Conservation (phyloP, 768 basidiomycete genomes). For the Boletus reticuloceps region DNA sequence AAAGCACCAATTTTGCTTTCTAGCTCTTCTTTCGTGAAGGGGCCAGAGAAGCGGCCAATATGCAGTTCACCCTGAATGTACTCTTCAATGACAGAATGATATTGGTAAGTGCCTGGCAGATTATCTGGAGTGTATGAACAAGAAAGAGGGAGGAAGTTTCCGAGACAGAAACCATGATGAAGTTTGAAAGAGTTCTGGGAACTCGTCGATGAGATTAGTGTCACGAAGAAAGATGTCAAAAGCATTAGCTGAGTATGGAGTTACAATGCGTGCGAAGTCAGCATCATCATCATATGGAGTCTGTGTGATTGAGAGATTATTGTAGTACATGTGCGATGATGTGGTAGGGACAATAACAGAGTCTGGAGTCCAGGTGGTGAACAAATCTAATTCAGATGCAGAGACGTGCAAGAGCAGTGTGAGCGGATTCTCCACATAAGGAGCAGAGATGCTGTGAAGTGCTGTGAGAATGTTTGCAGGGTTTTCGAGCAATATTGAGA, state of each 20-base stretch:
- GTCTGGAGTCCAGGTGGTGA: neutral
- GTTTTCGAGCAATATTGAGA: neutral
- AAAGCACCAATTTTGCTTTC: too few relatives aligned
- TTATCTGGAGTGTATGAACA: too few relatives aligned
- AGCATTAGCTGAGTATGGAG: neutral
- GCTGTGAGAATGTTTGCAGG: neutral
- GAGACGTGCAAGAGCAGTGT: neutral
- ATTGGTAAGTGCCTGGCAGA: too few relatives aligned
- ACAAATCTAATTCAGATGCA: neutral
- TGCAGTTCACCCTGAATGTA: too few relatives aligned
- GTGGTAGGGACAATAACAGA: neutral
- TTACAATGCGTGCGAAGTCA: neutral
- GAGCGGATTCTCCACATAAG: neutral
- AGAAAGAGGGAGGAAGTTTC: neutral
- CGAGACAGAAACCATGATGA: neutral
- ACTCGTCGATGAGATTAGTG: neutral
- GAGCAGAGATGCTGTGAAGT: neutral
- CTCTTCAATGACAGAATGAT: too few relatives aligned
- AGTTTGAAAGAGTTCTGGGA: constrained; percentile 2
- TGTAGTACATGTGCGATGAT: neutral
- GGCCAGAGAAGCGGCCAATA: too few relatives aligned
- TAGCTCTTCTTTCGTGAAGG: too few relatives aligned
- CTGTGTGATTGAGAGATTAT: neutral
- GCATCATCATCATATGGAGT: neutral
- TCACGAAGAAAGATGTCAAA: neutral